These are phyloP conservation scores for Eutrema salsugineum DNA, from an alignment of 441 rosid genomes.

Conservation along the genomic window DNA sequence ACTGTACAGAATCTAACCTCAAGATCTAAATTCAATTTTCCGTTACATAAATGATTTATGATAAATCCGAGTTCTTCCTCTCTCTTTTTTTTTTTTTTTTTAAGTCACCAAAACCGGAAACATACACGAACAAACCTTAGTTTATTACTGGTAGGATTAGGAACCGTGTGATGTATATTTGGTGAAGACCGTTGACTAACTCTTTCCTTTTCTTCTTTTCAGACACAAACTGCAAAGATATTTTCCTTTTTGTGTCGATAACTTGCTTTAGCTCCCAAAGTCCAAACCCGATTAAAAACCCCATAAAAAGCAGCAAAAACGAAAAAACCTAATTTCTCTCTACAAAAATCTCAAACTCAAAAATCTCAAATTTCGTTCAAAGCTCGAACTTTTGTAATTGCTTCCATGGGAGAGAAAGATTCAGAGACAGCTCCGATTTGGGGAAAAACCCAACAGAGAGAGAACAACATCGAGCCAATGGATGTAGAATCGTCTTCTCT, in stretches of 20 bases:
- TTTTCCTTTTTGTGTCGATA: background rate
- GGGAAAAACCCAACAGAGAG: constrained; percentile 8
- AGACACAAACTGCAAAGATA: constrained; percentile 5
- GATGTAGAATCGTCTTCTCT: constrained; percentile 13
- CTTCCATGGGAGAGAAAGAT: constrained; percentile 20
- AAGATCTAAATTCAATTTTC: no score
- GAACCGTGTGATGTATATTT: constrained; percentile 8
- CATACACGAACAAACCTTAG: background rate
- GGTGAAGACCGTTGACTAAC: constrained; percentile 21
- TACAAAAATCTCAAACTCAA: background rate
- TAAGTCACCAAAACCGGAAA: background rate
- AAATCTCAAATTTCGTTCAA: background rate
- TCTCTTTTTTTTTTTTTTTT: background rate
- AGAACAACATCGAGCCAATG: constrained; percentile 4
- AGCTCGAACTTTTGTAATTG: background rate
- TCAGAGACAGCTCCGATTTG: constrained; percentile 30
- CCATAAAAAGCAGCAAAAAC: background rate
- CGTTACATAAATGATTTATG: no score
- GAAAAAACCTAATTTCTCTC: background rate
- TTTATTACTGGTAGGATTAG: background rate
- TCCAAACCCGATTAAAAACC: constrained; percentile 1
- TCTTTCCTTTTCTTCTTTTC: background rate
- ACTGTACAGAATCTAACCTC: no score
- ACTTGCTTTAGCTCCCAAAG: background rate
- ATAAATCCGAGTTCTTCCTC: no score